These are phyloP conservation scores for Pleurozium schreberi DNA, from an alignment of 225 moss, liverwort and hornwort genomes.

Conservation along the genomic window DNA sequence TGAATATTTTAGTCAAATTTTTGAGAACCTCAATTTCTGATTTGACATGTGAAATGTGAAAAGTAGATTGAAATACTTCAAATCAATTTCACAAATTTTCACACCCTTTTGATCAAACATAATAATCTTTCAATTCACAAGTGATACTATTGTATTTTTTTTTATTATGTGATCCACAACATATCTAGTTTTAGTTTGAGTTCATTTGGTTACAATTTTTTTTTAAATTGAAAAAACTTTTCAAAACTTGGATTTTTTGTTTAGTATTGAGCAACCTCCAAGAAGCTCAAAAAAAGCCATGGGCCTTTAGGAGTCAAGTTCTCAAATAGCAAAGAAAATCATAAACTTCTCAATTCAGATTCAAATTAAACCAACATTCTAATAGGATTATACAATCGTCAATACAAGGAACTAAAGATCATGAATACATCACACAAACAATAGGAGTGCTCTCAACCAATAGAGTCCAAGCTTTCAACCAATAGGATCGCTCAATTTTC, in stretches of 20 bases:
- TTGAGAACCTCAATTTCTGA: no score
- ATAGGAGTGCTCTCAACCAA: no score
- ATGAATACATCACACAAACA: neutral
- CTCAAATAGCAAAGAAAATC: neutral
- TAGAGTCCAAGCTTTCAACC: no score
- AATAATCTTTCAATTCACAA: neutral
- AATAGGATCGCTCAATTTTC: no score
- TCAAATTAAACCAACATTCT: neutral
- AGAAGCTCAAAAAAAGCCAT: neutral
- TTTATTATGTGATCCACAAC: neutral
- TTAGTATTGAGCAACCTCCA: neutral
- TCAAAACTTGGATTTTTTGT: neutral
- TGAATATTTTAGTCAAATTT: no score
- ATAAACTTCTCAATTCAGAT: neutral
- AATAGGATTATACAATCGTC: neutral
- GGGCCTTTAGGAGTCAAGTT: neutral
- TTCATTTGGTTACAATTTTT: rapidly evolving
- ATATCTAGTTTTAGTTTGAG: neutral
- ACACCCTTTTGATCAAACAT: neutral
- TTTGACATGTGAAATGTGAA: neutral
- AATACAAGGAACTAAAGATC: neutral
- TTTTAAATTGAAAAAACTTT: neutral
- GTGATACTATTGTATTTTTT: neutral
- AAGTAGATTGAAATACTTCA: neutral
- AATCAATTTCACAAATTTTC: neutral